Conservation (phyloP, 148 eudicot species). For the Nepenthes gracilis region DNA sequence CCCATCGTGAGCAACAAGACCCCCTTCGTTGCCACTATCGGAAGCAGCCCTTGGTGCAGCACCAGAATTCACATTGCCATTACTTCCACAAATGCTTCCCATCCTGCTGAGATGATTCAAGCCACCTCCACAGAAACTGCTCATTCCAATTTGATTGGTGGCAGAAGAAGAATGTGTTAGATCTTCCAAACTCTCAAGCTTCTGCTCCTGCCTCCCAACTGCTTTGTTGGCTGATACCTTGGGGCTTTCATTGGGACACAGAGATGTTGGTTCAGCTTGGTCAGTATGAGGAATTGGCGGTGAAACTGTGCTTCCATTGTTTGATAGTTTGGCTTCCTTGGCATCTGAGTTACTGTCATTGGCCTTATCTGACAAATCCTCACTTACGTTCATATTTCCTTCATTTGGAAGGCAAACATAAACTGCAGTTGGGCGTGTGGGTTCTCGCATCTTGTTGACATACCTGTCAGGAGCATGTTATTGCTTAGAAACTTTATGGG, state of each 20-base stretch:
- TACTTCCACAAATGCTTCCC: constrained; percentile 19
- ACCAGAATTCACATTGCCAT: constrained; percentile 15
- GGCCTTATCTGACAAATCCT: constrained; percentile 17
- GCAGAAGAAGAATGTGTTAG: constrained; percentile 30
- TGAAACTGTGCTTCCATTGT: constrained; percentile 18
- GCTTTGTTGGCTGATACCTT: background rate
- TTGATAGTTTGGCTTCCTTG: constrained; percentile 14
- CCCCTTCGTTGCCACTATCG: constrained; percentile 30
- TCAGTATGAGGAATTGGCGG: constrained; percentile 14
- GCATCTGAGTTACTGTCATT: constrained; percentile 23
- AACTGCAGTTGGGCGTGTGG: constrained; percentile 21
- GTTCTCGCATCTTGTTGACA: constrained; percentile 27
- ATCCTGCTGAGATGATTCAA: constrained; percentile 20
- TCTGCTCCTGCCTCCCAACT: constrained; percentile 17
- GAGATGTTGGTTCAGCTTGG: constrained; percentile 21
- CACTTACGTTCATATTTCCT: constrained; percentile 19
- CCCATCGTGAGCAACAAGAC: constrained; percentile 12
- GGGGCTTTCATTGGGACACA: constrained; percentile 20
- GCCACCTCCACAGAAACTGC: constrained; percentile 35
- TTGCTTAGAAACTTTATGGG: background rate
- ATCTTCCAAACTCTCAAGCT: constrained; percentile 24
- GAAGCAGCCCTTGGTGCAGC: constrained; percentile 11
- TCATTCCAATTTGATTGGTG: constrained; percentile 53
- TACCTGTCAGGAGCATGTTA: constrained; percentile 39
- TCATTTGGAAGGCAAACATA: constrained; percentile 28